Conservation (phyloP, 2,329 filamentous ascomycete genomes). For the Chalaropsis thielavioides region DNA sequence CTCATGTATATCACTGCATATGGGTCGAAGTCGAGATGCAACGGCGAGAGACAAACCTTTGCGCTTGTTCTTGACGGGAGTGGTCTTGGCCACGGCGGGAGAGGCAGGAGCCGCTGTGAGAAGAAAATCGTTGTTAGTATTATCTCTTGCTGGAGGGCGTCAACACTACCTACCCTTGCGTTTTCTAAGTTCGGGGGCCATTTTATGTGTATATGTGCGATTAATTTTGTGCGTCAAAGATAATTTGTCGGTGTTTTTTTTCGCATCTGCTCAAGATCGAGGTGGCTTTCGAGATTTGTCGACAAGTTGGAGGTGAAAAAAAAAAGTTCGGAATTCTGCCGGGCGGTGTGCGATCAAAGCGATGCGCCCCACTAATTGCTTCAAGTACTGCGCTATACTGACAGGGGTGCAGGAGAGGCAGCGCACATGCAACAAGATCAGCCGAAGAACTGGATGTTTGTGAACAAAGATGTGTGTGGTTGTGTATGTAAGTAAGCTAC, state of each 20-base stretch:
- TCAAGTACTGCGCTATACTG: not conserved
- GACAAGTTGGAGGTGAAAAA: slow-evolving; percentile 17
- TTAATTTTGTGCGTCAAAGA: slow-evolving; percentile 19
- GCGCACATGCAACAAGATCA: not conserved
- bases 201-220: slow-evolving; percentile 22
- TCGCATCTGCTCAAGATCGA: not conserved
- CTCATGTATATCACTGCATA: not conserved
- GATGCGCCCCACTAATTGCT: slow-evolving; percentile 8
- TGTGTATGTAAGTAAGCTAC: not conserved
- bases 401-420: not conserved
- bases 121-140: slow-evolving; percentile 5
- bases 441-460: not conserved
- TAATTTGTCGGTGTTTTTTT: slow-evolving; percentile 5
- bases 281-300: slow-evolving; percentile 5
- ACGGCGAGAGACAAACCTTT: slow-evolving; percentile 24
- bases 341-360: slow-evolving; percentile 14
- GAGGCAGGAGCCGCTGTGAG: slow-evolving; percentile 10
- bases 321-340: slow-evolving; percentile 29
- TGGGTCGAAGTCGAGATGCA: not conserved
- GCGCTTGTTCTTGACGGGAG: slow-evolving; percentile 22
- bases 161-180: slow-evolving; percentile 23
- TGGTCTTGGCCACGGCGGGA: slow-evolving; percentile 16
- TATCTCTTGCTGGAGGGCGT: not conserved
- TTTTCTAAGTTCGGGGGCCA: slow-evolving; percentile 34
- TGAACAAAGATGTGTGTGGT: not conserved